phyloP scores from a whole-genome alignment of 345 rosid genomes.

The Erodium maritimum region DNA sequence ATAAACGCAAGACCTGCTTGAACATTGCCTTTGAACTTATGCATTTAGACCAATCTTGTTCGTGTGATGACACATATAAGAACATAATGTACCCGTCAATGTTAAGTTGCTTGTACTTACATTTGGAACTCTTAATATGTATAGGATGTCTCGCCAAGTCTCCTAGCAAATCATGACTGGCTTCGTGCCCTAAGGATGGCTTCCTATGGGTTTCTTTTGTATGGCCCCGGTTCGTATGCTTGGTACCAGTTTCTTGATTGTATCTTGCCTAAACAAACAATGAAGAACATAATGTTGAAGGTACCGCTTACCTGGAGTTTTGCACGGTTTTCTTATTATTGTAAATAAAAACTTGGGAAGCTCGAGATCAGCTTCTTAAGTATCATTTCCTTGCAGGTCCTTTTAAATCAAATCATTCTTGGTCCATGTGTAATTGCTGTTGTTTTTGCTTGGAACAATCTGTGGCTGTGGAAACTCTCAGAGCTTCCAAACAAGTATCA shows the following conservation, averaged over 20 bases:
- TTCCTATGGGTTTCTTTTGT: slow-evolving; percentile 78
- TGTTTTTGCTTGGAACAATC: slow-evolving; percentile 84
- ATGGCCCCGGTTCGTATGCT: slow-evolving; percentile 85
- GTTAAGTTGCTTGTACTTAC: slow-evolving; percentile 4
- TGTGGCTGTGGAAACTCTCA: slow-evolving; percentile 68
- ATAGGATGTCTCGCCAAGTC: slow-evolving; percentile 30
- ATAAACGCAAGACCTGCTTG: background rate
- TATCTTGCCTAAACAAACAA: slow-evolving; percentile 59
- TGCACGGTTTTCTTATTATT: background rate
- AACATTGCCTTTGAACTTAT: background rate
- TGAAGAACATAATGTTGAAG: slow-evolving; percentile 55
- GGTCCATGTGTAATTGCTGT: slow-evolving; percentile 88
- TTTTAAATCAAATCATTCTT: slow-evolving; percentile 75
- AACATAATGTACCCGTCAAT: background rate
- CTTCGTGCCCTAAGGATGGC: slow-evolving; percentile 76
- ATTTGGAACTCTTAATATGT: slow-evolving; percentile 1
- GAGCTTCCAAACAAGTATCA: slow-evolving; percentile 65
- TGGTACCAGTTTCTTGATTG: slow-evolving; percentile 79
- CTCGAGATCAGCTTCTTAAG: slow-evolving; percentile 1
- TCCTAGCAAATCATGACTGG: slow-evolving; percentile 69
- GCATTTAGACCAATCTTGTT: background rate
- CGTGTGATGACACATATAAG: background rate
- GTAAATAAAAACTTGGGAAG: slow-evolving; percentile 2
- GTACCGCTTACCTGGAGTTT: slow-evolving; percentile 20
- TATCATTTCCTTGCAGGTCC: slow-evolving; percentile 37